Base-by-base conservation (phyloP, 129 eudicot genomes). In the Centella asiatica region DNA sequence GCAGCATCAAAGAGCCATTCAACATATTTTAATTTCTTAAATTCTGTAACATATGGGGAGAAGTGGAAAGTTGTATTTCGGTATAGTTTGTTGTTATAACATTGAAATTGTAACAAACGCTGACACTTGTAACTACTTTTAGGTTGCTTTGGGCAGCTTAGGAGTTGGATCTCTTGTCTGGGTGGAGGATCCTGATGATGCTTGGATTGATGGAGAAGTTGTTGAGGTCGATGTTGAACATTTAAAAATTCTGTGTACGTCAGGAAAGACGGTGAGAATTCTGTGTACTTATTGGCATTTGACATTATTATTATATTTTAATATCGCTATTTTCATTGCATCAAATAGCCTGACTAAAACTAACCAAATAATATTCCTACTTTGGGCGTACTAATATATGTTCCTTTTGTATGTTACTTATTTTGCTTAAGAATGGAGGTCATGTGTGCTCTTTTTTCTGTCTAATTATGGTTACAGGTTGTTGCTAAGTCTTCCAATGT, bases 81-180 rank as follows among this genome's bases (percentile, higher is more conserved):
- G n/a, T n/a, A n/a, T n/a, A n/a, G n/a, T n/a, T n/a, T n/a, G n/a
- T n/a, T n/a, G n/a, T n/a, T n/a, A n/a, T n/a, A n/a, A n/a, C n/a
- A n/a, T n/a, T n/a, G n/a, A n/a, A n/a, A n/a, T n/a, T n/a, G n/a
- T n/a, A n/a, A n/a, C n/a, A n/a, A n/a, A n/a, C n/a, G n/a, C n/a
- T n/a, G n/a, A n/a, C n/a, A n/a, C n/a, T n/a, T n/a, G n/a, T n/a
- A n/a, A n/a, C n/a, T n/a, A n/a, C n/a, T n/a, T n/a, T n/a, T n/a
- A n/a, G n/a, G n/a, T n/a, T n/a, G n/a, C n/a, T n/a, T n/a, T n/a
- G n/a, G n/a, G n/a, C n/a, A n/a, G n/a, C n/a, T n/a, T n/a, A n/a
- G n/a, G n/a, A n/a, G 99, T 87, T 36, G 99, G 99, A 36, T 87
- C 99, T 29, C 94, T 84, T 72, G 99, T 93, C 24, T 93, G 96